A percentile compares a stretch with the other conserved stretches of the same genome.
These are phyloP conservation scores for Curvularia spicifera DNA, from an alignment of 2,329 filamentous ascomycete genomes.

Conservation along the genomic window DNA sequence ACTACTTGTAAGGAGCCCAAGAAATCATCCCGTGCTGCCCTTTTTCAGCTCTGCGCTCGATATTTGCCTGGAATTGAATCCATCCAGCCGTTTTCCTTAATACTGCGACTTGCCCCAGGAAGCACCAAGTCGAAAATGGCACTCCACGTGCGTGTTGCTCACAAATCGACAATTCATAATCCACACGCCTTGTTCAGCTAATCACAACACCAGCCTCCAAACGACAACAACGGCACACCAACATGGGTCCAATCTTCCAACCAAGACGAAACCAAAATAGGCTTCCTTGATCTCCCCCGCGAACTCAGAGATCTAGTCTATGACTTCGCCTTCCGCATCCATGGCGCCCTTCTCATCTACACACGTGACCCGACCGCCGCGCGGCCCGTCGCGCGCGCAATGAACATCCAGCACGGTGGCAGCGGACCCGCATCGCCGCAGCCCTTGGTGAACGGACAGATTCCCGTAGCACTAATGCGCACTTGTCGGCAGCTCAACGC, in stretches of 20 bases:
- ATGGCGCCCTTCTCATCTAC: constrained; percentile 41
- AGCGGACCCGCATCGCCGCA: constrained; percentile 33
- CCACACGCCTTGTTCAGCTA: background rate
- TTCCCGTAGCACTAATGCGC: constrained; percentile 38
- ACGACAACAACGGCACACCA: background rate
- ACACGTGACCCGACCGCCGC: constrained; percentile 23
- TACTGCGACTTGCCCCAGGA: background rate
- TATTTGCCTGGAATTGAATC: background rate
- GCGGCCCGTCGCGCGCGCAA: constrained; percentile 24
- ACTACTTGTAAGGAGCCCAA: background rate
- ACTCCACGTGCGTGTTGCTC: constrained; percentile 3
- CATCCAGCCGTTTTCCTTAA: background rate
- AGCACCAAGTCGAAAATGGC: background rate
- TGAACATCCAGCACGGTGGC: constrained; percentile 34
- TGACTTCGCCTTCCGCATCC: constrained; percentile 28
- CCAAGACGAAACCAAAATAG: constrained; percentile 8
- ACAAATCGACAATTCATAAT: background rate
- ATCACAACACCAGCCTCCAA: background rate
- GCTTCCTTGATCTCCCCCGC: constrained; percentile 43
- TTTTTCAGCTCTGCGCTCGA: background rate
- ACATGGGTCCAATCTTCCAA: constrained; percentile 1
- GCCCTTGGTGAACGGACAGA: constrained; percentile 17
- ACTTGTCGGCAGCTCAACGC: constrained; percentile 52
- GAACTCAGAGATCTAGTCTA: constrained; percentile 41
- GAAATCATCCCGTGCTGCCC: background rate